These are phyloP conservation scores for Stipa capillata DNA, from an alignment of 176 grass and related monocot genomes.

Conservation along the genomic window DNA sequence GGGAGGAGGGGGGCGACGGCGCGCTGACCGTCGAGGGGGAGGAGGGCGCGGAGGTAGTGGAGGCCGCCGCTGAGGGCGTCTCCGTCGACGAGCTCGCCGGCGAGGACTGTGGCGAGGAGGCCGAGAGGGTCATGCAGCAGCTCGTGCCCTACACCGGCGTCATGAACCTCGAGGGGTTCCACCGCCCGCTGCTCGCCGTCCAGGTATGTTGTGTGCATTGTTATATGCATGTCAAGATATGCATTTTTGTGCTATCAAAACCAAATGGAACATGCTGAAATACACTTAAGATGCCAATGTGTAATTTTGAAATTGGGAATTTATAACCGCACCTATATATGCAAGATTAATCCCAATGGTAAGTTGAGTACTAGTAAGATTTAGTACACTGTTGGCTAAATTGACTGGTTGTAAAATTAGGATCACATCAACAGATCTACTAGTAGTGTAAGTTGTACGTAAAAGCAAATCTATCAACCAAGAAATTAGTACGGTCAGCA, in stretches of 20 bases:
- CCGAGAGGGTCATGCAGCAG: conserved; percentile 46
- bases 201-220: conserved; percentile 30
- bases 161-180: conserved; percentile 94
- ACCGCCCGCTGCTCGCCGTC: conserved; percentile 73
- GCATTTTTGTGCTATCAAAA: too few relatives aligned
- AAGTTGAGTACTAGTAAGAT: too few relatives aligned
- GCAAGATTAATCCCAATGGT: not conserved
- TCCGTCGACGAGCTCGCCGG: conserved; percentile 50
- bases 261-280: too few relatives aligned
- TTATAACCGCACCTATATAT: not conserved
- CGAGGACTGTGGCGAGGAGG: conserved; percentile 26
- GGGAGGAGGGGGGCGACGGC: conserved; percentile 46
- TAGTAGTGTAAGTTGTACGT: not conserved
- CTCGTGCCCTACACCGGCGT: conserved; percentile 88
- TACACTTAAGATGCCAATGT: not conserved
- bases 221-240: not conserved
- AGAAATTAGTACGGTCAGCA: not conserved
- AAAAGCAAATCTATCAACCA: not conserved
- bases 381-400: not conserved
- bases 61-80: conserved; percentile 55
- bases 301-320: not conserved
- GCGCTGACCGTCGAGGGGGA: conserved; percentile 31
- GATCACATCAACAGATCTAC: too few relatives aligned
- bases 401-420: too few relatives aligned
- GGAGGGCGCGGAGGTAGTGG: conserved; percentile 56